phyloP scores from a whole-genome alignment of 1,139 yeast genomes.

The Yamadazyma conglobata region DNA sequence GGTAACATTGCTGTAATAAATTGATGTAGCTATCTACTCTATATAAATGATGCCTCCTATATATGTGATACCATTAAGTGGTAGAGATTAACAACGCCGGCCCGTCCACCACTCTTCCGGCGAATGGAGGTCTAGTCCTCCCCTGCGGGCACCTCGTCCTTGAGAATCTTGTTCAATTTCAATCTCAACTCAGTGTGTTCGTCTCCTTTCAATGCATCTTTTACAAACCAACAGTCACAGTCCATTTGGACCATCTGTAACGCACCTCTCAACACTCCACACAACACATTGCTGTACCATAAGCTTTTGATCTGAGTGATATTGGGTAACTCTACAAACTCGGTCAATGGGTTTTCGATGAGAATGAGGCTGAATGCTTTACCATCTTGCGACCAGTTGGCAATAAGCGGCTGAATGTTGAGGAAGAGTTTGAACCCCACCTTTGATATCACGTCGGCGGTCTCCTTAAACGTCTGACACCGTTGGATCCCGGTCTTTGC shows the following conservation, averaged over 20 bases:
- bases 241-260: slow-evolving; percentile 95
- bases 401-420: slow-evolving; percentile 72
- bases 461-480: slow-evolving; percentile 76
- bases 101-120: neutral
- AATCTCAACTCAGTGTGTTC: slow-evolving; percentile 76
- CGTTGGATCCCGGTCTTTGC: slow-evolving; percentile 84
- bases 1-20: no score
- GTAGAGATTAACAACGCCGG: no score
- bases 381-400: slow-evolving; percentile 75
- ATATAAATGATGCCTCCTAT: no score
- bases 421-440: slow-evolving; percentile 88
- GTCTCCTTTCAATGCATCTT: slow-evolving; percentile 82
- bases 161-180: slow-evolving; percentile 65
- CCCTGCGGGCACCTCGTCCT: slow-evolving; percentile 96
- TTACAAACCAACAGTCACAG: slow-evolving; percentile 76
- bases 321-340: slow-evolving; percentile 91
- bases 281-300: slow-evolving; percentile 89
- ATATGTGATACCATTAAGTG: no score
- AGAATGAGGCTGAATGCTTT: slow-evolving; percentile 71
- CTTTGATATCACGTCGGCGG: slow-evolving; percentile 82
- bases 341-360: slow-evolving; percentile 87
- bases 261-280: slow-evolving; percentile 90
- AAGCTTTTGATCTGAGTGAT: slow-evolving; percentile 66
- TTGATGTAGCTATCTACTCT: no score
- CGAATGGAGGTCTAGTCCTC: slow-evolving; percentile 54